Conservation (phyloP, 495 filamentous ascomycete genomes). For the Talaromyces adpressus region DNA sequence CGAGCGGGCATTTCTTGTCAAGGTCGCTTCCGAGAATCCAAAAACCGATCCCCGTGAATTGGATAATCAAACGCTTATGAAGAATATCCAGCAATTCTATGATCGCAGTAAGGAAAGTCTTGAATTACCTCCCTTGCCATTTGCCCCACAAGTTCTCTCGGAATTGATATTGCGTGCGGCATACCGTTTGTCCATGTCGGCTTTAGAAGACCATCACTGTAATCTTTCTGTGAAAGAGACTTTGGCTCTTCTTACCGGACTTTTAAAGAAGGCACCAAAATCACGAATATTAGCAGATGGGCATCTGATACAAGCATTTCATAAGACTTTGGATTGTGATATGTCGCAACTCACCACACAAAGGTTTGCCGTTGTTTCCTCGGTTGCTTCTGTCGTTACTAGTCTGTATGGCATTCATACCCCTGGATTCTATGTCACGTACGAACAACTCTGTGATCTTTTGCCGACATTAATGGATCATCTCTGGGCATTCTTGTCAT, state of each 20-base stretch:
- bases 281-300: conserved; percentile 45
- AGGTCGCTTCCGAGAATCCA: conserved; percentile 20
- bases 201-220: conserved; percentile 21
- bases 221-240: conserved; percentile 29
- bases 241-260: conserved; percentile 44
- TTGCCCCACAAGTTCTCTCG: conserved; percentile 46
- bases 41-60: conserved; percentile 15
- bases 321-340: conserved; percentile 18
- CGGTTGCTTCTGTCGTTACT: conserved; percentile 55
- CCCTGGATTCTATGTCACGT: conserved; percentile 41
- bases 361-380: conserved; percentile 41
- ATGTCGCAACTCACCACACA: conserved; percentile 22
- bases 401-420: conserved; percentile 50
- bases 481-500: conserved; percentile 74
- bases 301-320: conserved; percentile 51
- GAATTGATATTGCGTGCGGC: conserved; percentile 58
- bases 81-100: conserved; percentile 60
- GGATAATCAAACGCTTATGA: conserved; percentile 41
- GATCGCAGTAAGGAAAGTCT: conserved; percentile 36
- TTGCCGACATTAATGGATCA: conserved; percentile 60
- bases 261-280: conserved; percentile 51
- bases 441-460: conserved; percentile 54
- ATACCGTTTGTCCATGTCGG: conserved; percentile 42
- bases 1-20: conserved; percentile 58
- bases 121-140: conserved; percentile 45